Base-by-base conservation (phyloP, 225 moss, liverwort and hornwort species). In the Straminergon stramineum region DNA sequence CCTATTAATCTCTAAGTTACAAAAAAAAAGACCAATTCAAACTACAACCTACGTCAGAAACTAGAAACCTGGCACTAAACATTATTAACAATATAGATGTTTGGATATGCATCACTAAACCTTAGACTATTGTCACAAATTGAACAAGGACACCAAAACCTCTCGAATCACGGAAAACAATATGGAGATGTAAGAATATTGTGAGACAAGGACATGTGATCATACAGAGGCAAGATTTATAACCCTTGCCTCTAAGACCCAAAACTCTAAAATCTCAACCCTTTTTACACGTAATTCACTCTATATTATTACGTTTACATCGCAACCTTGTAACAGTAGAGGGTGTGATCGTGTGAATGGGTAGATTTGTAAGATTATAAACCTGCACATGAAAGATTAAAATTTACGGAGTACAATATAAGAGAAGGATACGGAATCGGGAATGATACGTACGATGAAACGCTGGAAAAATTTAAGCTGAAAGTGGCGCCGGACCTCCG, bases 381-480 rank as follows among this genome's bases (percentile, higher is more conserved):
- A 39, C 58, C 58, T 58, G 18, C 6, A 60, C 17, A 80, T n/a
- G 2, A 17, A 57, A 60, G 57, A 60, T 12, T 60, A 60, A 14
- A 53, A 12, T 80, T 60, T 19, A 18, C 60, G 30, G 41, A 82
- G 22, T 8, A 2, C 22, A 82, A 63, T 13, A 10, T 35, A 26
- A 65, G 28, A 76, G 37, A 51, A 37, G 56, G 61, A 45, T 39
- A 41, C 3, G 28, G 83, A 86, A 71, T 63, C 13, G 78, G 69
- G 84, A 61, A 79, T 60, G 86, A 39, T 91, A 87, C 91, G 34
- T 92, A 98, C 95, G 52, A 99, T 91, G 90, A 95, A 92, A 21
- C 96, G 93, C 86, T 96, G 96, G 91, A 96, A 99, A 62, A 92
- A 99, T 75, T 96, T 99, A 70, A 97, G 96, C 95, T 99, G 95